Evolutionary conservation across 495 filamentous ascomycete genomes (phyloP).

Genomic region (Chaetomium cochliodes): DNA sequence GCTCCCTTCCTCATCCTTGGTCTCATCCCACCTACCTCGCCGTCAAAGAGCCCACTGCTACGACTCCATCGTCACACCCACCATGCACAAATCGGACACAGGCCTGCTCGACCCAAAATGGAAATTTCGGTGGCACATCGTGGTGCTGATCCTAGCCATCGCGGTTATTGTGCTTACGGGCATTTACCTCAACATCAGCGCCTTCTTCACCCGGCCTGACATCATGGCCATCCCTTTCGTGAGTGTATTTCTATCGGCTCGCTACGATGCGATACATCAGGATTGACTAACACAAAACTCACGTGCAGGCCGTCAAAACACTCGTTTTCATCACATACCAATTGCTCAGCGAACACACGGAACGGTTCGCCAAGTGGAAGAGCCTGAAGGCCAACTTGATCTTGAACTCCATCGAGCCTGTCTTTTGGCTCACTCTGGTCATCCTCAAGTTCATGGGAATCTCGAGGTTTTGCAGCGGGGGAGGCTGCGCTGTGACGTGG

Average conservation of each 20-base stretch:
- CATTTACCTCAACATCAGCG: neutral
- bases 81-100: neutral
- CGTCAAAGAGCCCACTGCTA: neutral
- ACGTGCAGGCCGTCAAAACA: constrained; percentile 4
- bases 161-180: neutral
- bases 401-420: constrained; percentile 6
- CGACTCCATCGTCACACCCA: neutral
- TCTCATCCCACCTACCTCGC: neutral
- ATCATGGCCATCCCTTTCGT: constrained; percentile 6
- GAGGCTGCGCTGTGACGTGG: neutral
- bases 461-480: neutral
- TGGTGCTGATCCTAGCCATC: neutral
- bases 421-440: constrained; percentile 13
- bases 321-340: constrained; percentile 6
- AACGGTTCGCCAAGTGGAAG: neutral
- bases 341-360: constrained; percentile 2
- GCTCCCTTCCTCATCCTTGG: neutral
- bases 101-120: neutral
- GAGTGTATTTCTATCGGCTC: neutral
- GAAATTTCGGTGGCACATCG: neutral
- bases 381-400: constrained; percentile 8
- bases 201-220: neutral
- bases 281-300: neutral
- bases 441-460: constrained; percentile 12
- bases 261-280: too few species aligned